Evolutionary conservation across 768 basidiomycete genomes (phyloP).

Genomic region (Amanita exitialis): DNA sequence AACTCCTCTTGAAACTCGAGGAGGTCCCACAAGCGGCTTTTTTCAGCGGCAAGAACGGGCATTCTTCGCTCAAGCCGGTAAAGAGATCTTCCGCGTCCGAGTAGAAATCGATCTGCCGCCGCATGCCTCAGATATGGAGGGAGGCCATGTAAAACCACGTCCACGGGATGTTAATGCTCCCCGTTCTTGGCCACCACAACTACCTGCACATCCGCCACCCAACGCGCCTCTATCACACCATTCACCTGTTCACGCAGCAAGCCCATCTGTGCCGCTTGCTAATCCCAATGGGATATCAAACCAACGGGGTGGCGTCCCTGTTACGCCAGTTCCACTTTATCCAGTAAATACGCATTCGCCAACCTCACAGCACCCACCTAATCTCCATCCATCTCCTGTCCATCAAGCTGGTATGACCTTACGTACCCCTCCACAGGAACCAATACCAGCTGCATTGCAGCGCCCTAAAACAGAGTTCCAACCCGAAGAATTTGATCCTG

Average conservation of each 20-base stretch:
- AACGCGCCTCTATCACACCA: constrained; percentile 18
- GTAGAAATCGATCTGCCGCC: constrained; percentile 54
- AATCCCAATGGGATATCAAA: constrained; percentile 23
- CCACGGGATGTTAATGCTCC: constrained; percentile 15
- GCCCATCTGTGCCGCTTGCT: constrained; percentile 18
- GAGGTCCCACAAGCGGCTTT: constrained; percentile 60
- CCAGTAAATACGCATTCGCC: constrained; percentile 21
- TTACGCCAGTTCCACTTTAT: constrained; percentile 23
- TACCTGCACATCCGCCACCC: constrained; percentile 14
- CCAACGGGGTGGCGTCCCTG: constrained; percentile 21
- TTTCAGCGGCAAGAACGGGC: constrained; percentile 72
- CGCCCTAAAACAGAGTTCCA: constrained; percentile 25
- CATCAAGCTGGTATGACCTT: constrained; percentile 24
- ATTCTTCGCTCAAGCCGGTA: constrained; percentile 72
- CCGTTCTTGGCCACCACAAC: constrained; percentile 15
- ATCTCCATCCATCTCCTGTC: constrained; percentile 23
- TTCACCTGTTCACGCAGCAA: constrained; percentile 23
- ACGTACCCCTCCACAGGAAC: constrained; percentile 39
- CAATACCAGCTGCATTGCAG: constrained; percentile 21
- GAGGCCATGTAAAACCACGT: constrained; percentile 11
- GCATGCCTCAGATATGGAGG: constrained; percentile 22
- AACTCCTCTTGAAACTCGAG: constrained; percentile 41
- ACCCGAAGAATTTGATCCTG: constrained; percentile 46
- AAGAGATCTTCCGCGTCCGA: constrained; percentile 66
- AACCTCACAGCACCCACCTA: constrained; percentile 18